Evolutionary conservation across 2,329 filamentous ascomycete species (phyloP).

Genomic region (Rhinocladiella similis): DNA sequence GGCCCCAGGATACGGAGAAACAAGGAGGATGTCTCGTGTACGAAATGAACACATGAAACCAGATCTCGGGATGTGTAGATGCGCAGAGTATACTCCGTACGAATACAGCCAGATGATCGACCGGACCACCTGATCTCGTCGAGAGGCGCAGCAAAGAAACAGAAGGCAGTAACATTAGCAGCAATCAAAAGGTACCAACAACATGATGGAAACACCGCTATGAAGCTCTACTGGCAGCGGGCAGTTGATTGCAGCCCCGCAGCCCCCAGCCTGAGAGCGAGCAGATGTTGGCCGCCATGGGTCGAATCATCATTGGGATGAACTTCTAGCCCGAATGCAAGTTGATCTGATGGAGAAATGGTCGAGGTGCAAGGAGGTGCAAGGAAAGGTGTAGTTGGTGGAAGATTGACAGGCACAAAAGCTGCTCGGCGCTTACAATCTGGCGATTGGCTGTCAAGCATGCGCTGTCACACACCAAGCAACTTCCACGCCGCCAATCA

Average conservation of each 20-base stretch:
- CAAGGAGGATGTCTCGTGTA: slow-evolving; percentile 2
- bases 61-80: slow-evolving; percentile 9
- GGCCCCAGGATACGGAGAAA: not conserved
- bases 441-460: slow-evolving; percentile 17
- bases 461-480: slow-evolving; percentile 19
- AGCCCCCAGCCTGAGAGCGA: slow-evolving; percentile 12
- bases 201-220: slow-evolving; percentile 23
- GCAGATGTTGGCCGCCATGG: slow-evolving; percentile 6
- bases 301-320: slow-evolving; percentile 20
- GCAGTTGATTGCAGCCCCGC: slow-evolving; percentile 28
- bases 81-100: not conserved
- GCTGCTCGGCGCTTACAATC: slow-evolving; percentile 17
- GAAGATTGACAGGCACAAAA: slow-evolving; percentile 17
- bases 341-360: slow-evolving; percentile 19
- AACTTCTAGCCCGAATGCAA: slow-evolving; percentile 16
- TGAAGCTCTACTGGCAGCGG: slow-evolving; percentile 21
- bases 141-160: slow-evolving; percentile 21
- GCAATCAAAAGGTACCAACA: slow-evolving; percentile 24
- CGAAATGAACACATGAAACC: slow-evolving; percentile 22
- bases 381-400: slow-evolving; percentile 15
- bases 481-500: slow-evolving; percentile 13
- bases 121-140: slow-evolving; percentile 15
- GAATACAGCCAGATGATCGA: not conserved
- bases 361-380: slow-evolving; percentile 10
- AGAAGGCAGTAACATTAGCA: slow-evolving; percentile 7